Evolutionary conservation across 371 early-diverging fungal genomes (phyloP).

Genomic region (Circinella minor): DNA sequence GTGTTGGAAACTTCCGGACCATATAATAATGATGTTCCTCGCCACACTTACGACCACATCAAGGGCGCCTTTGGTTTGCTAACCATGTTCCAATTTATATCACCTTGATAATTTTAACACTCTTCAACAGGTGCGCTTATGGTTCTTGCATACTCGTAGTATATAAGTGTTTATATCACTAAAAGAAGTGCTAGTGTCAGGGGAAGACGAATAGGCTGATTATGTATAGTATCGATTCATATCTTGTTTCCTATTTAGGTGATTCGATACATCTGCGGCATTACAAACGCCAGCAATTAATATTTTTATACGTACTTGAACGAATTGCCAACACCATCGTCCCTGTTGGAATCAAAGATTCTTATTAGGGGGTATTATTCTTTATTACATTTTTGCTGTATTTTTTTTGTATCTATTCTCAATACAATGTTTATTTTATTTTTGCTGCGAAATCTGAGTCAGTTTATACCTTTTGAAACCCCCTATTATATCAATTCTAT

Average conservation of each 20-base stretch:
- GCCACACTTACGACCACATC: not conserved
- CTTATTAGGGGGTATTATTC: too few species aligned
- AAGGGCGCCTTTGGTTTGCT: not conserved
- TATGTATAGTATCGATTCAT: too few species aligned
- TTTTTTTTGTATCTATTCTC: too few species aligned
- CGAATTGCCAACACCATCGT: not conserved
- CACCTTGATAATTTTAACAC: not conserved
- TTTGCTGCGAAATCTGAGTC: too few species aligned
- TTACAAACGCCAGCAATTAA: not conserved
- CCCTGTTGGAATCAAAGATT: not conserved
- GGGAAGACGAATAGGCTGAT: too few species aligned
- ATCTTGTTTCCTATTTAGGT: too few species aligned
- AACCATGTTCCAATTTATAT: not conserved
- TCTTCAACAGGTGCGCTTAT: not conserved
- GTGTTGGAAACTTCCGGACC: not conserved
- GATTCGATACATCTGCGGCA: not conserved
- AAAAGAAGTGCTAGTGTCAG: too few species aligned
- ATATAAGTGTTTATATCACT: not conserved
- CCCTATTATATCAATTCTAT: not conserved
- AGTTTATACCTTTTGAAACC: too few species aligned
- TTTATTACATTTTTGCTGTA: too few species aligned
- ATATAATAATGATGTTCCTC: not conserved
- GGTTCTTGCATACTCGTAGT: not conserved
- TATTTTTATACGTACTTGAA: not conserved
- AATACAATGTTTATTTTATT: too few species aligned